Conservation (phyloP, 352 stramenopile genomes). For the Poterioochromonas sp. region DNA sequence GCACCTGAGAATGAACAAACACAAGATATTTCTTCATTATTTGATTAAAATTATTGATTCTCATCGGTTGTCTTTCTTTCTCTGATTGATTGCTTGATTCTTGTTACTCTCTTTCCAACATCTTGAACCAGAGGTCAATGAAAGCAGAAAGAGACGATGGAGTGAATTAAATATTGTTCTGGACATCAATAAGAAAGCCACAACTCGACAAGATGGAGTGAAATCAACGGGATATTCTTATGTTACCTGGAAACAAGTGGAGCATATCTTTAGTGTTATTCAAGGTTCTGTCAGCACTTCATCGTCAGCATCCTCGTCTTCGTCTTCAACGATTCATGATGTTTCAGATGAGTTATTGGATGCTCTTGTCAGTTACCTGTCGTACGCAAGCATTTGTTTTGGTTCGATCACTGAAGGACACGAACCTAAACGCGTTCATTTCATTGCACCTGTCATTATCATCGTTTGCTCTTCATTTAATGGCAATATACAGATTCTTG, state of each 20-base stretch:
- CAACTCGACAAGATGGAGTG: neutral
- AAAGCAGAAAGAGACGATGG: conserved; percentile 6
- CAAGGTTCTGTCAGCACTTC: neutral
- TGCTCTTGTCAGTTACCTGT: neutral
- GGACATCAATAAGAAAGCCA: conserved; percentile 4
- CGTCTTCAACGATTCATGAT: neutral
- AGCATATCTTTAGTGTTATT: neutral
- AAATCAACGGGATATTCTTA: neutral
- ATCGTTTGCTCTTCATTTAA: neutral
- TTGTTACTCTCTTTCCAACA: too few relatives aligned
- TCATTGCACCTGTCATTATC: conserved; percentile 19
- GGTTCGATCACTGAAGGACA: neutral
- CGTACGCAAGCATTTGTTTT: neutral
- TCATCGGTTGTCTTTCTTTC: too few relatives aligned
- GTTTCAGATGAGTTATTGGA: neutral
- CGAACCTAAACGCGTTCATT: conserved; percentile 7
- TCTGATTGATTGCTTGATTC: too few relatives aligned
- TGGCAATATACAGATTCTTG: neutral
- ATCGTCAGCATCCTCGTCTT: neutral
- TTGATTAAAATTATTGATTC: too few relatives aligned
- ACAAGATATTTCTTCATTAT: too few relatives aligned
- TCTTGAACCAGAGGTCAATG: too few relatives aligned
- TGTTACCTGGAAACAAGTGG: neutral
- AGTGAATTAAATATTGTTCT: neutral
- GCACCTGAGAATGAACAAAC: too few relatives aligned